Evolutionary conservation across 257 asterid species (phyloP), one percentile per base, ranked within the genome.

Genomic region (Scutellaria barbata): DNA sequence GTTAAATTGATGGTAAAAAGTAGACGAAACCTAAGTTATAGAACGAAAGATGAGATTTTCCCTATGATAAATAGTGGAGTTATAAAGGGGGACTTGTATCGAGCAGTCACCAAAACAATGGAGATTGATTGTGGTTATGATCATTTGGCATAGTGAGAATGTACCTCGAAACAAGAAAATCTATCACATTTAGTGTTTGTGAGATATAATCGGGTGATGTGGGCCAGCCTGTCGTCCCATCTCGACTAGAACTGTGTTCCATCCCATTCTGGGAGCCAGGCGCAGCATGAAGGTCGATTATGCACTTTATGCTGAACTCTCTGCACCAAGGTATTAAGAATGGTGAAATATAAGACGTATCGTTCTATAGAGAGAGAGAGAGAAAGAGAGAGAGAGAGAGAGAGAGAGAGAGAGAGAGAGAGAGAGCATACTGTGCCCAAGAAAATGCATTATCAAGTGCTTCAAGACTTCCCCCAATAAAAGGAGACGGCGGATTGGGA

Each of bases 171-270:
- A 89, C 94, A 37, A 92, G 84, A 82, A 92, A 92, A 17, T 85
- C 95, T 41, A 87, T 85, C 14, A 80, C 95, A 14, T 83, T 51
- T 22, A 89, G 65, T 16, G 94, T 85, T 54, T 88, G 84, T 1
- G 83, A 73, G 67, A 92, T 72, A 61, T 75, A 62, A 64, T 82
- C 83, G 0, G 80, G 71, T 41, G 95, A 84, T 22, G 84, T 79
- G 8, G 90, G 84, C 98, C 98, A 92, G 61, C 88, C 95, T 0
- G 86, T 84, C 7, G 86, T 82, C 22, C 96, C 98, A 42, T 92
- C 98, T 76, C 89, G 78, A 81, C 95, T 86, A 16, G 95, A 88
- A 77, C 98, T 89, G 83, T 92, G 95, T 69, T 92, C 98, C 89
- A 82, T 82, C 51, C 95, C 95, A 33, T 92, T 92, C 81, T 92